Base-by-base conservation (phyloP, 371 early-diverging fungal genomes). In the Capillidium rhysosporum region DNA sequence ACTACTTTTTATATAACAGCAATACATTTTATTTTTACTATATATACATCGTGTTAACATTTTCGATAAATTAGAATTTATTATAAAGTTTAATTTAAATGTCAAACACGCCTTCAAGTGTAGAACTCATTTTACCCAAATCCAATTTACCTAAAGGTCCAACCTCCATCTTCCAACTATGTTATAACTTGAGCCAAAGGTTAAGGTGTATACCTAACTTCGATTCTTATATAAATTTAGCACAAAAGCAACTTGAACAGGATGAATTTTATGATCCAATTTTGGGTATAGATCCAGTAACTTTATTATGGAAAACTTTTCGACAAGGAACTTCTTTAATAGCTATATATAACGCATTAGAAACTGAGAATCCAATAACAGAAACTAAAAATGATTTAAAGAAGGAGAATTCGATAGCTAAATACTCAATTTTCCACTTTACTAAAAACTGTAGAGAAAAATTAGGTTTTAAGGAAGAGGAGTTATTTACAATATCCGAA, bases 321-420 rank as follows among this genome's bases (percentile, higher is more conserved):
- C 82, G 92, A n/a, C 77, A 85, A 46, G 97, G 94, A 9, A 78
- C 78, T 14, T 83, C 89, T 21, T 69, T 97, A 28, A 87, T 84
- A 59, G 75, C 75, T 24, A 65, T 93, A 10, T 84, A 78, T 65
- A 93, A 92, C 64, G 80, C 80, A 40, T 63, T 85, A 26, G 59
- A 69, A 9, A 85, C 84, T 18, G 60, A 65, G 23, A 67, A 60
- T 58, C 65, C 61, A 28, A 55, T 78, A 28, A 44, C 21, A 40
- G 71, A 57, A 61, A 64, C 61, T 58, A 68, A 56, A 64, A 73
- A 60, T 67, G 69, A 43, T 54, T 69, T 61, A 66, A 76, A 60
- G 59, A 72, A 68, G 56, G 73, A 73, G 54, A 12, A 34, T 34
- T 7, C 7, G 34, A 34, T 34, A 34, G 84, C 84, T 70, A 93